Evolutionary conservation across 768 basidiomycete species (phyloP).

Genomic region (Hygrophorus pudorinus): DNA sequence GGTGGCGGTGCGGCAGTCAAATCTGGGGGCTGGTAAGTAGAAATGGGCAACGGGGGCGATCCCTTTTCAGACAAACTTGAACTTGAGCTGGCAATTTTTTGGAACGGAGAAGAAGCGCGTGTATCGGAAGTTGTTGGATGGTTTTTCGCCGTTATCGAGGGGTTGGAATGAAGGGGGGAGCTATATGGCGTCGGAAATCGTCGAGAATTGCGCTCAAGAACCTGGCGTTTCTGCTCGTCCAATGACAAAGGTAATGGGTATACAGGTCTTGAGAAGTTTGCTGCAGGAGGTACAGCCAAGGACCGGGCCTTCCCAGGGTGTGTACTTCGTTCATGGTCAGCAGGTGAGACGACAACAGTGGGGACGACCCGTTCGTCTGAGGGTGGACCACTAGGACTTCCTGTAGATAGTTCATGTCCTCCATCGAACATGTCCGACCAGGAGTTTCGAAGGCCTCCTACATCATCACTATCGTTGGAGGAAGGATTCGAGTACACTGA

Average conservation of each 20-base stretch:
- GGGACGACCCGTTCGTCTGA: constrained; percentile 21
- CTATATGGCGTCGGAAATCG: constrained; percentile 22
- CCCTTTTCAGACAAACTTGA: too few species aligned
- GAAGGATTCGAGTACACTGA: too few species aligned
- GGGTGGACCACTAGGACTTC: too few species aligned
- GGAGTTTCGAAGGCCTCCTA: constrained; percentile 9
- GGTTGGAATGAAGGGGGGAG: neutral
- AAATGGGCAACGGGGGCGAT: too few species aligned
- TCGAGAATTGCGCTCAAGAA: constrained; percentile 51
- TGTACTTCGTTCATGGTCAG: constrained; percentile 16
- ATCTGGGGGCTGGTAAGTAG: too few species aligned
- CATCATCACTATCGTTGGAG: constrained; percentile 29
- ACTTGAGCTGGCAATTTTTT: constrained; percentile 2
- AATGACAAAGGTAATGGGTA: constrained; percentile 30
- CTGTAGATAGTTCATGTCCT: too few species aligned
- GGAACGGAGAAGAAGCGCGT: neutral
- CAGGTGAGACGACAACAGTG: constrained; percentile 45
- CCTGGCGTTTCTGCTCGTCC: constrained; percentile 35
- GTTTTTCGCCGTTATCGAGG: neutral
- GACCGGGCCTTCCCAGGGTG: constrained; percentile 25
- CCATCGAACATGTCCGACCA: constrained; percentile 1
- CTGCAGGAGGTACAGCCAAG: constrained; percentile 31
- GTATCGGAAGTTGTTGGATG: neutral
- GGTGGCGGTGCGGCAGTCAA: too few species aligned
- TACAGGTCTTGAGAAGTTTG: constrained; percentile 60